Evolutionary conservation across 2,329 filamentous ascomycete species (phyloP).

Genomic region (Botrytis elliptica): DNA sequence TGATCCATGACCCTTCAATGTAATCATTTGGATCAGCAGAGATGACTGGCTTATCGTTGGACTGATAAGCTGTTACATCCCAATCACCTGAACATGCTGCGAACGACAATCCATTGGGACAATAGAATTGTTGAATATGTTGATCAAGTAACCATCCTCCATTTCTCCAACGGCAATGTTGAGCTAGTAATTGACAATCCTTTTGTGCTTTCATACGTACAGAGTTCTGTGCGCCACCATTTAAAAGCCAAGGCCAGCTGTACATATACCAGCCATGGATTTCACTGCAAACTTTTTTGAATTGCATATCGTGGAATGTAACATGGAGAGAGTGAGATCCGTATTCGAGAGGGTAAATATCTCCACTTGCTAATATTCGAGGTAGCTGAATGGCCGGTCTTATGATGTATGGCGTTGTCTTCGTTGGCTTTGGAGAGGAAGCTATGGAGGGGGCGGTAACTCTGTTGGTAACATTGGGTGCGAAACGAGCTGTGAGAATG

Average conservation of each 20-base stretch:
- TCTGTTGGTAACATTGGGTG: not conserved
- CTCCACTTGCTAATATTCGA: conserved; percentile 7
- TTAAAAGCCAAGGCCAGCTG: not conserved
- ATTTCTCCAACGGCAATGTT: conserved; percentile 16
- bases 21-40: conserved; percentile 3
- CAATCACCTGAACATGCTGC: not conserved
- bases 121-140: conserved; percentile 12
- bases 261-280: conserved; percentile 8
- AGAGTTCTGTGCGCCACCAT: not conserved
- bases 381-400: not conserved
- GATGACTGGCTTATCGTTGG: not conserved
- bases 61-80: no score
- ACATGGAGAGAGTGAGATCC: not conserved
- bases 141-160: conserved; percentile 17
- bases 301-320: not conserved
- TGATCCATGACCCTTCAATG: not conserved
- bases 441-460: no score
- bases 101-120: not conserved
- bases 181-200: conserved; percentile 6
- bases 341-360: conserved; percentile 14
- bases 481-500: not conserved
- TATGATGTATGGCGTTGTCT: not conserved
- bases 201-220: not conserved
- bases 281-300: not conserved
- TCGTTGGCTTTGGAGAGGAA: no score